Evolutionary conservation across 345 rosid species (phyloP).

Genomic region (Corymbia maculata): DNA sequence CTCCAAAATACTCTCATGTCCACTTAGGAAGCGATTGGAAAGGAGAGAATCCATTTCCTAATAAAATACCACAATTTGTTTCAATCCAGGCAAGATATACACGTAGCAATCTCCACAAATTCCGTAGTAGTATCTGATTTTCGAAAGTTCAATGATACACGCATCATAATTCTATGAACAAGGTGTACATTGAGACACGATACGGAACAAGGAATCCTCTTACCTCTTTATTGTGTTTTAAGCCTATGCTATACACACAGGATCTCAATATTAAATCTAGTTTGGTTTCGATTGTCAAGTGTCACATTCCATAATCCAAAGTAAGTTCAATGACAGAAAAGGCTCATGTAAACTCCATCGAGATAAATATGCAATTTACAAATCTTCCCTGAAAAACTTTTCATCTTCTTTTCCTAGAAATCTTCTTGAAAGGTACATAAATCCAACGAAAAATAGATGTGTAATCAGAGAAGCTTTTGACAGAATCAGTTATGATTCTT

Average conservation of each 20-base stretch:
- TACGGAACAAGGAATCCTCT: not conserved
- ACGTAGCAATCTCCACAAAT: not conserved
- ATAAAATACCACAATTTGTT: not conserved
- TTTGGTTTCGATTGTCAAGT: not conserved
- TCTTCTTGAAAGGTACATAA: not conserved
- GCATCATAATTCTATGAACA: not conserved
- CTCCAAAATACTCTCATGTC: not conserved
- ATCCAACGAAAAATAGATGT: no score
- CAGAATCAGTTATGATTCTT: no score
- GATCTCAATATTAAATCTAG: not conserved
- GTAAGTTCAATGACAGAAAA: not conserved
- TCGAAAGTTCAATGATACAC: not conserved
- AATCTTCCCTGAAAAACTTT: not conserved
- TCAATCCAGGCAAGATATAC: not conserved
- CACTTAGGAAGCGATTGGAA: not conserved
- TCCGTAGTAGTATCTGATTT: not conserved
- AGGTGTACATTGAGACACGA: not conserved
- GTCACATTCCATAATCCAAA: not conserved
- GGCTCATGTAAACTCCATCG: not conserved
- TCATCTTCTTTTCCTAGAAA: not conserved
- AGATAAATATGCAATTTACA: not conserved
- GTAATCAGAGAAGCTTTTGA: no score
- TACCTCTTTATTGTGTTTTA: not conserved
- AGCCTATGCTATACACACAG: not conserved
- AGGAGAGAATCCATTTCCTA: not conserved